Base-by-base conservation (phyloP, 2,329 filamentous ascomycete species). In the Helotiales sp. region DNA sequence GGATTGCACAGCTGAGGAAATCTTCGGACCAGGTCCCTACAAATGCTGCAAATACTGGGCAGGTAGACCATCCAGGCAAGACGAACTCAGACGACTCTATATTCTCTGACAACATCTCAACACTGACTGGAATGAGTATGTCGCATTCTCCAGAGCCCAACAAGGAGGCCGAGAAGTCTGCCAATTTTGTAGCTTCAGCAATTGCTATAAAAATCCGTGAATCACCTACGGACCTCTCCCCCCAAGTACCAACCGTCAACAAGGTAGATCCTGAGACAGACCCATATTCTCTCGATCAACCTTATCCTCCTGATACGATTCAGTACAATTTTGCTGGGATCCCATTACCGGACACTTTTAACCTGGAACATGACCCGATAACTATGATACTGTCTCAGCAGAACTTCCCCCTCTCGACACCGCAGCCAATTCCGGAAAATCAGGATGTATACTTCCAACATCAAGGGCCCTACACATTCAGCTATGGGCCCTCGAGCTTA, bases 51-150 rank as follows among this genome's bases (percentile, higher is more conserved):
- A 20, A 49, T 71, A 73, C 32, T 70, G 75, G 68, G 70, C 77
- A 78, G 61, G 74, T 79, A 34, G 78, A 82, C 66, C 69, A 83
- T 34, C 83, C 90, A n/a, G n/a, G n/a, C n/a, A n/a, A n/a, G 58
- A 97, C 97, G 94, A 96, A 94, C 79, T 82, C 97, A 71, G 95
- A 97, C 82, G 93, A 97, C 77, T 96, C 95, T 81, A 93, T 91
- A 77, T 88, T 94, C 72, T 87, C 92, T 65, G 91, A 92, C 47
- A 91, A 88, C 65, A 86, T 92, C 68, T 88, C 87, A 67, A 92
- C 91, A 1, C 90, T 92, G 20, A 83, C 86, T 72, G 89, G 87
- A 68, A 79, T 89, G 66, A 73, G 74, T 6, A 78, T 81, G 61
- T 83, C 83, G 6, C 81, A 86, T 32, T 87, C 89, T 5, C 83